Evolutionary conservation across 192 early-diverging fungal species (phyloP).

Genomic region (Rhizoclosmatium globosum): DNA sequence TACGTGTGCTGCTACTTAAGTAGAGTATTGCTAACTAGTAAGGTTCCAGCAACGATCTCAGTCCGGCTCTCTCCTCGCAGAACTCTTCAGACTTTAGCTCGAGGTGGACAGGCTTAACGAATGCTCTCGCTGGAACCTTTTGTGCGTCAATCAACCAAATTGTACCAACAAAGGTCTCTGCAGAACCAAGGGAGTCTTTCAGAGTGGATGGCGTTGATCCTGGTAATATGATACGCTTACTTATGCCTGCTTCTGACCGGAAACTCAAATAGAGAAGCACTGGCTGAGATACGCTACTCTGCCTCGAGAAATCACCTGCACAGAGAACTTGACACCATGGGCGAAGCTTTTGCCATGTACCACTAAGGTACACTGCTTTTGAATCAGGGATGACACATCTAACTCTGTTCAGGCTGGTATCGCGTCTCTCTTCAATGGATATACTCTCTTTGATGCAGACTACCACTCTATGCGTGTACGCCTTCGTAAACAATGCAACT

Average conservation of each 20-base stretch:
- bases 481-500: slow-evolving; percentile 59
- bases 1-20: not conserved
- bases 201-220: slow-evolving; percentile 11
- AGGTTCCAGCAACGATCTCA: not conserved
- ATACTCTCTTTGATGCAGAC: slow-evolving; percentile 88
- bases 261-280: not conserved
- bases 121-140: slow-evolving; percentile 92
- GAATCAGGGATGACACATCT: not conserved
- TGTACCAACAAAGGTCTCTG: slow-evolving; percentile 74
- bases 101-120: slow-evolving; percentile 87
- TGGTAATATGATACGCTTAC: not conserved
- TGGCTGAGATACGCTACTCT: slow-evolving; percentile 78
- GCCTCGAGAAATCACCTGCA: slow-evolving; percentile 94
- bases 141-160: slow-evolving; percentile 98
- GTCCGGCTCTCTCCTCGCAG: slow-evolving; percentile 19
- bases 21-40: not conserved
- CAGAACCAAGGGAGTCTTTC: slow-evolving; percentile 61
- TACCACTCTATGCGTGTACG: slow-evolving; percentile 91
- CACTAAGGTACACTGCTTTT: slow-evolving; percentile 61
- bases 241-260: not conserved
- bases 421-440: slow-evolving; percentile 87
- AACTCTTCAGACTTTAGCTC: slow-evolving; percentile 49
- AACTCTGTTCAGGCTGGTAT: slow-evolving; percentile 72
- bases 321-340: slow-evolving; percentile 98
- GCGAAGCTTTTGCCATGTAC: slow-evolving; percentile 95